Evolutionary conservation across 371 early-diverging fungal genomes (phyloP), one percentile per base, ranked within the genome.

Genomic region (Actinomortierella wolfii): DNA sequence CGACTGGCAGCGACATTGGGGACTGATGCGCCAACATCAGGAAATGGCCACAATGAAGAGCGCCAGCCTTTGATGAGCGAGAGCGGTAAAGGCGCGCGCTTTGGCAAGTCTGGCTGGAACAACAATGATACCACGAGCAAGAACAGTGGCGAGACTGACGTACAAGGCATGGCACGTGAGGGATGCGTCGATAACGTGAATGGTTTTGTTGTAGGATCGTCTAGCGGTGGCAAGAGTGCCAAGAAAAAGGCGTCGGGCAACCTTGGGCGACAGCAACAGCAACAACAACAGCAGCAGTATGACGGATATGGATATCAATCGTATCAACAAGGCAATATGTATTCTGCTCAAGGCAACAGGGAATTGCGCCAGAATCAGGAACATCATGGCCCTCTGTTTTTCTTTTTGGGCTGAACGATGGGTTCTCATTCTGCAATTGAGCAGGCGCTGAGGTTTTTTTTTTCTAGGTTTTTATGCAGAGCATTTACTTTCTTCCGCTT

Each of bases 241-340:
- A 41, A 70, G 61, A 48, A 64, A 64, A 56, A 55, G 57, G 20
- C 51, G 59, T 14, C 54, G 39, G n/a, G 9, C 45, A 2, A 54
- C 24, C 5, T 54, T 42, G 29, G 43, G 21, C 2, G 45, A 26
- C 23, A 43, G 9, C 40, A 45, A 7, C 55, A 44, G 14, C 44
- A 53, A 3, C 41, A 24, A 18, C 56, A 24, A 28, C 58, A 58
- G 23, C 48, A 50, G 25, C 58, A 24, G 4, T 55, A 13, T 47
- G 47, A 61, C 55, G 71, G 71, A 17, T 70, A 57, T 56, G 71
- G 71, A 23, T 70, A 70, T 48, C 71, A 70, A 20, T 70, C 71
- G 7, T 70, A 70, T 46, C 71, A 64, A 58, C 59, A 59, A 15
- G 58, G 43, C 21, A 42, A 40, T 43, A 24, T 51, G 51, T 46